phyloP scores from a whole-genome alignment of 768 basidiomycete genomes.

The Mycena amicta region DNA sequence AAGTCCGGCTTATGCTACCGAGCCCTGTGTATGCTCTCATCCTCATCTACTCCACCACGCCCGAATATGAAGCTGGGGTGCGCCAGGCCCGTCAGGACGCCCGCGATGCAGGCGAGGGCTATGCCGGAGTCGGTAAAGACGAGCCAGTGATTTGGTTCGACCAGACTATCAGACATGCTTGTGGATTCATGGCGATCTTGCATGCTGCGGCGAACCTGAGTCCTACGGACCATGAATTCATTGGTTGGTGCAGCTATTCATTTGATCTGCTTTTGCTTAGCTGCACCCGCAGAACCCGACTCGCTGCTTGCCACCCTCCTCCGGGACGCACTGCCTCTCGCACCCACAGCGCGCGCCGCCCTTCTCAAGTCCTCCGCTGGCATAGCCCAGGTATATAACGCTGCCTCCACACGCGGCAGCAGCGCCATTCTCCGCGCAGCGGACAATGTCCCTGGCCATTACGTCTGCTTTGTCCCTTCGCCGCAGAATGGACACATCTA shows the following conservation, averaged over 20 bases:
- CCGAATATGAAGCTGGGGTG: constrained; percentile 13
- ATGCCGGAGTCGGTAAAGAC: constrained; percentile 9
- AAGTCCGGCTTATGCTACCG: constrained; percentile 5
- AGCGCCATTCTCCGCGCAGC: constrained; percentile 9
- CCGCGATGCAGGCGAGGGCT: constrained; percentile 14
- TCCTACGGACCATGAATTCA: constrained; percentile 1
- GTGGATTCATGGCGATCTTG: constrained; percentile 21
- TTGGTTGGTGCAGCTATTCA: constrained; percentile 8
- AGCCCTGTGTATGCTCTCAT: constrained; percentile 17
- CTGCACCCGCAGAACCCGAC: constrained; percentile 4
- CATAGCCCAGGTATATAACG: constrained; percentile 19
- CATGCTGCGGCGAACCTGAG: constrained; percentile 21
- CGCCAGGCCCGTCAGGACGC: constrained; percentile 14
- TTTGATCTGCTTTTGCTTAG: neutral
- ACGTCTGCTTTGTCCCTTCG: constrained; percentile 19
- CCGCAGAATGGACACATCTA: constrained; percentile 22
- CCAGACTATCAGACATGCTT: constrained; percentile 21
- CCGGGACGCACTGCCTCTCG: constrained; percentile 5
- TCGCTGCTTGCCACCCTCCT: constrained; percentile 17
- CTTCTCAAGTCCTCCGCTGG: constrained; percentile 16
- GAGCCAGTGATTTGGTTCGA: constrained; percentile 23
- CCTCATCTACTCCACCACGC: constrained; percentile 13
- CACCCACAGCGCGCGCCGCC: constrained; percentile 16
- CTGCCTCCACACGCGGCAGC: constrained; percentile 17
- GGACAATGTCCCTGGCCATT: constrained; percentile 18